Evolutionary conservation across 176 grass and related monocot species (phyloP), one percentile per base, ranked within the genome.

Genomic region (Zea luxurians): DNA sequence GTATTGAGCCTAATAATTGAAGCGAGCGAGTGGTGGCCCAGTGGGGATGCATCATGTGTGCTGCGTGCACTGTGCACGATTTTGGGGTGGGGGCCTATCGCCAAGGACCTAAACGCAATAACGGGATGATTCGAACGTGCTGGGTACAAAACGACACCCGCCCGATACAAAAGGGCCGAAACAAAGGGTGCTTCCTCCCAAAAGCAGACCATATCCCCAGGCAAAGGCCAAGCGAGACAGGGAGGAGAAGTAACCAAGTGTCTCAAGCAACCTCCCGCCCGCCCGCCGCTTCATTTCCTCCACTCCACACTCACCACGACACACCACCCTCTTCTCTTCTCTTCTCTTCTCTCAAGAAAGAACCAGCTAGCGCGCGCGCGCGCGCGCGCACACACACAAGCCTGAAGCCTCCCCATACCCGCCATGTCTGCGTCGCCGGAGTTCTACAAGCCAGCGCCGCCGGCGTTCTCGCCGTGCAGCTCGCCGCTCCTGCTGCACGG

Each of bases 381-480:
- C 37, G 2, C 37, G 2, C 17, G 8, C 38, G 2, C 7, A 6
- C 27, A 16, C 16, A 4, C 3, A 13, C n/a, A 37, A 8, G 12
- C 17, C 27, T 27, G 27, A 27, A 27, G 27, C 27, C 27, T 27
- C 27, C 27, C 27, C 27, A 27, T 27, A 27, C 27, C 27, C 27
- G 27, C 64, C 16, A 94, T 94, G 89, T 84, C 92, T 7, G 84
- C 89, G 10, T 91, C 92, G 12, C 89, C 89, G 17, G 89, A 94
- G 77, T 91, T 91, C 92, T 94, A 90, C 61, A 88, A 85, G 77
- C 72, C 77, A 11, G 64, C 78, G 49, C 53, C 65, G 21, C 65
- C 70, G 36, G 92, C 70, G 18, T 79, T 88, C 82, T 84, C 86
- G 27, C 81, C 77, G 34, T 80, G 86, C 81, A 57, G 81, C 81